These are phyloP conservation scores for Komagataella phaffii DNA, from an alignment of 805 yeast species.

Conservation along the genomic window DNA sequence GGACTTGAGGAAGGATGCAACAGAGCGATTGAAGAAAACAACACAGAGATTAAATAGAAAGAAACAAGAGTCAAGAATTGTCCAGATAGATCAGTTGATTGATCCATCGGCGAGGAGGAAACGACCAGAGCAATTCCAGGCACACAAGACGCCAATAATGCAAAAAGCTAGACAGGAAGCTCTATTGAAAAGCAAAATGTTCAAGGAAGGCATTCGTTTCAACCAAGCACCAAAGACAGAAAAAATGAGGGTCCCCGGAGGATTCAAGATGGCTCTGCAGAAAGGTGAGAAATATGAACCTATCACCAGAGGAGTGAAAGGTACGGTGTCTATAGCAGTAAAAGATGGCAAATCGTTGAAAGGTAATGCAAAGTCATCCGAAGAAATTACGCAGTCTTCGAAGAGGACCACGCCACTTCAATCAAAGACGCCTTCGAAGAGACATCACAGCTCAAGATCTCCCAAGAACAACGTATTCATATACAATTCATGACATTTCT, in stretches of 20 bases:
- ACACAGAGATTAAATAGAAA: slow-evolving; percentile 23
- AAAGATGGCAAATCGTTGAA: background rate
- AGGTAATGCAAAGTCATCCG: background rate
- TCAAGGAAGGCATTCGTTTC: slow-evolving; percentile 1
- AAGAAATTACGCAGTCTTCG: background rate
- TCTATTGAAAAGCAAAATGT: background rate
- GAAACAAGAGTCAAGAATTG: slow-evolving; percentile 11
- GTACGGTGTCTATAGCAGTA: background rate
- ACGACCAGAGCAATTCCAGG: background rate
- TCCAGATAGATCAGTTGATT: background rate
- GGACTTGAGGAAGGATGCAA: slow-evolving; percentile 26
- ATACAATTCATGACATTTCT: background rate
- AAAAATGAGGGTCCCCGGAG: background rate
- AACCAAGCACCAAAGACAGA: background rate
- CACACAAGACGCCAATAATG: background rate
- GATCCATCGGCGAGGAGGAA: background rate
- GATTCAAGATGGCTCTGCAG: background rate
- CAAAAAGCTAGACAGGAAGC: background rate
- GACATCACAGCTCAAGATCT: background rate
- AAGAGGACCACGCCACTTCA: background rate
- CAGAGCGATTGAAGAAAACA: slow-evolving; percentile 27
- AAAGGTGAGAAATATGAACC: background rate
- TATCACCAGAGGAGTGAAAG: background rate
- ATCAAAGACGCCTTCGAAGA: background rate
- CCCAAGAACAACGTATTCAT: background rate